Base-by-base conservation (phyloP, 108 stramenopile genomes). In the Conticribra guillardii region DNA sequence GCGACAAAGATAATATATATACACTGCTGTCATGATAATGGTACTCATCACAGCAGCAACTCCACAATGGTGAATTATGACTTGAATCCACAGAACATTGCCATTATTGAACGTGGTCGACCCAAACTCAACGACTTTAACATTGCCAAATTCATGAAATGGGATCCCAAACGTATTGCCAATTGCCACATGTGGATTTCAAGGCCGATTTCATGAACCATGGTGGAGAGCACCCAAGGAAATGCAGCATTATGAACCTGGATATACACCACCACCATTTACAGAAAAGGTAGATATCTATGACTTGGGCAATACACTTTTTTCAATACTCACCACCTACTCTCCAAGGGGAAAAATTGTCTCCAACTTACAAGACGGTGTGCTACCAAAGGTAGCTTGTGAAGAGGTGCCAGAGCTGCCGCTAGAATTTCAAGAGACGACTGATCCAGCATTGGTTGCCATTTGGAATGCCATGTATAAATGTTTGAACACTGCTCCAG, bases 161-260 rank as follows among this genome's bases (percentile, higher is more conserved):
- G 77, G 77, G 74, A 86, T 48, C 60, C 60, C 18, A 77, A 54
- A 21, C 80, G 59, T 2, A 84, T 84, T 41, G 19, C n/a, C n/a
- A n/a, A n/a, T n/a, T n/a, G n/a, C 47, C 31, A 63, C 84, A 14
- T 94, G 93, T 74, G 90, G 90, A n/a, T 94, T 94, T 67, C 61
- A 65, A 17, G 79, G 86, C 0, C 70, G 88, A 4, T 78, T 91
- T 19, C 85, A 84, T 52, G 84, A 88, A 71, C 93, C 93, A 17
- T 94, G 93, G 93, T 94, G 90, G 89, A 77, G 93, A 45, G 86
- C 90, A 21, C 94, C 94, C 1, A 91, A 95, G 57, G 94, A 95
- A 80, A 81, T 95, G 84, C 73, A 83, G 17, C 58, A 53, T 23
- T 79, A 80, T 29, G 60, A 82, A 27, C 0, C 54, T 11, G 56